Evolutionary conservation across 176 grass and related monocot species (phyloP), one percentile per base, ranked within the genome.

Genomic region (Eleusine coracana): DNA sequence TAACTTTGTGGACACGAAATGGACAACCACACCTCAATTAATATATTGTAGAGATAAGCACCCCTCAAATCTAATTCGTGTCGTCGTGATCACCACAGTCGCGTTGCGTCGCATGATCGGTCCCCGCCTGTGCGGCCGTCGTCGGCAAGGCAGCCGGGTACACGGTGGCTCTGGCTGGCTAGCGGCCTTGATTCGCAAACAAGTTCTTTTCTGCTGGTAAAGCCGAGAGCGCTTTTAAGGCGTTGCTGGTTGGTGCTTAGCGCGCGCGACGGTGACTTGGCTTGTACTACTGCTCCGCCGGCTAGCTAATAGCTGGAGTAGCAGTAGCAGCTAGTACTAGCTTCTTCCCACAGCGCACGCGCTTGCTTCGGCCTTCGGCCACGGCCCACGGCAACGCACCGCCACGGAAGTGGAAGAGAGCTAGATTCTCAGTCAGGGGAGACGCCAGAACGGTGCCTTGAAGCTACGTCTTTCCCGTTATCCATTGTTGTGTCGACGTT

Each of bases 141-240:
- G 83, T 85, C 83, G 83, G 83, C 83, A 79, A 29, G 51, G 48
- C 38, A 37, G 36, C 13, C 5, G 7, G 40, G 14, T 5, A 34
- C 31, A 34, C 31, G 31, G 31, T 34, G 31, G 31, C 31, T 34
- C 31, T 34, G 73, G 18, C 51, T 50, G 73, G 36, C 16, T 41
- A 39, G 73, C n/a, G n/a, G n/a, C 20, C 74, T 64, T 50, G 83
- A 34, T 62, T 56, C n/a, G n/a, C n/a, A n/a, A 3, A 54, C 2
- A 78, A 71, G 75, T 38, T n/a, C 18, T 78, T 70, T 10, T 38
- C 34, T 21, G 13, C 83, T 14, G n/a, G n/a, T n/a, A 63, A 62
- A 84, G 63, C 51, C 15, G 39, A 13, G 38, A 13, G 38, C 42
- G n/a, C 68, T 73, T 73, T 79, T 86, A 63, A n/a, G 58, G 68